Evolutionary conservation across 2,329 filamentous ascomycete genomes (phyloP).

Genomic region (Aspergillus hortae): DNA sequence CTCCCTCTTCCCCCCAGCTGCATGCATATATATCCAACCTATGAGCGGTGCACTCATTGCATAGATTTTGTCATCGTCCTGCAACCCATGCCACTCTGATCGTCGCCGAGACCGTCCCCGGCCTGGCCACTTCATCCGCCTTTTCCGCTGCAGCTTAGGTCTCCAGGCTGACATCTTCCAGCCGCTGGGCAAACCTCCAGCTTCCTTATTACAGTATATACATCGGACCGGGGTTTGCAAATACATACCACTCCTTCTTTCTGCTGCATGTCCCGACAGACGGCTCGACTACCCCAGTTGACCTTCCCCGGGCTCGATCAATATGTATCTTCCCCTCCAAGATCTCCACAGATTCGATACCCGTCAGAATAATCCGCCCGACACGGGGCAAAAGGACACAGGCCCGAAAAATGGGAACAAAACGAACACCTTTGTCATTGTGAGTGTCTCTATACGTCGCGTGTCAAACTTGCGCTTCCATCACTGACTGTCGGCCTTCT

Average conservation of each 20-base stretch:
- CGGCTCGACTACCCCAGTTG: background rate
- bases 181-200: background rate
- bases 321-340: conserved; percentile 20
- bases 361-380: conserved; percentile 11
- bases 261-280: background rate
- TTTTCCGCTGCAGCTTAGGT: conserved; percentile 1
- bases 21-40: background rate
- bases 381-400: background rate
- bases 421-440: conserved; percentile 29
- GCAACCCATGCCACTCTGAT: background rate
- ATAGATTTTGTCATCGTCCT: background rate
- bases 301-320: conserved; percentile 1
- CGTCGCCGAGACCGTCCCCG: conserved; percentile 2
- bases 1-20: background rate
- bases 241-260: background rate
- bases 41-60: background rate
- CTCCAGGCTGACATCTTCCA: background rate
- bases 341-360: conserved; percentile 13
- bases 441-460: conserved; percentile 15
- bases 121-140: conserved; percentile 5
- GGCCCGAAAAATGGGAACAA: conserved; percentile 3
- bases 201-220: background rate
- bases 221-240: background rate
- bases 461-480: background rate
- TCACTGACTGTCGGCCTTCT: conserved; percentile 6